Conservation (phyloP, 176 grass and related monocot genomes). For the Cymbopogon citratus region DNA sequence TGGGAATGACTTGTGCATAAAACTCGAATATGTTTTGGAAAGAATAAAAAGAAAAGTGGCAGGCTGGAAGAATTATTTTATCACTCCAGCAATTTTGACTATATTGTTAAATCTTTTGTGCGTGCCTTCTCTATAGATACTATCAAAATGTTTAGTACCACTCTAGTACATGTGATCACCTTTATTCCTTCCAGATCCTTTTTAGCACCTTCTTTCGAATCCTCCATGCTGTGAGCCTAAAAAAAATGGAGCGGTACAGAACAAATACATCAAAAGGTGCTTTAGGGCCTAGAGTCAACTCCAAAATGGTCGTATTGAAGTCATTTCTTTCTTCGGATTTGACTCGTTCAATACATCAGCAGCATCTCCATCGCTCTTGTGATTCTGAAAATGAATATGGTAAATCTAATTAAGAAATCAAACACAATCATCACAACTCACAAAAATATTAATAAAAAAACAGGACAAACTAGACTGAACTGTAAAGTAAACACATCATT, state of each 20-base stretch:
- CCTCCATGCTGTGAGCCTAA: conserved; percentile 2
- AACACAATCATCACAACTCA: neutral
- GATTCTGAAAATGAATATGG: conserved; percentile 11
- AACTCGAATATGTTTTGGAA: neutral
- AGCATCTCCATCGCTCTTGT: neutral
- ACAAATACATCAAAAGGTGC: neutral
- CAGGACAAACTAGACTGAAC: neutral
- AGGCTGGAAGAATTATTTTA: too few relatives aligned
- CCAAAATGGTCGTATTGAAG: conserved; percentile 10
- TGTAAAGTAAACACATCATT: neutral
- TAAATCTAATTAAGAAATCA: conserved; percentile 9
- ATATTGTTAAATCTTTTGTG: neutral
- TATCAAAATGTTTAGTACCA: neutral
- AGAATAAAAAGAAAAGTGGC: too few relatives aligned
- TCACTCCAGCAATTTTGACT: too few relatives aligned
- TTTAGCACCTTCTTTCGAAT: neutral
- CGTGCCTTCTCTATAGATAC: neutral
- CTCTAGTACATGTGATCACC: neutral
- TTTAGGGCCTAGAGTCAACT: neutral
- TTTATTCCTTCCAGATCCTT: conserved; percentile 17
- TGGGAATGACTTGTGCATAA: neutral
- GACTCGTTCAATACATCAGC: neutral
- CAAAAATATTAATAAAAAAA: neutral
- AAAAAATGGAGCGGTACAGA: neutral
- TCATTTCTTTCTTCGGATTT: conserved; percentile 3